phyloP scores from a whole-genome alignment of 2,329 filamentous ascomycete genomes.

The Teratosphaeria epicoccoides region DNA sequence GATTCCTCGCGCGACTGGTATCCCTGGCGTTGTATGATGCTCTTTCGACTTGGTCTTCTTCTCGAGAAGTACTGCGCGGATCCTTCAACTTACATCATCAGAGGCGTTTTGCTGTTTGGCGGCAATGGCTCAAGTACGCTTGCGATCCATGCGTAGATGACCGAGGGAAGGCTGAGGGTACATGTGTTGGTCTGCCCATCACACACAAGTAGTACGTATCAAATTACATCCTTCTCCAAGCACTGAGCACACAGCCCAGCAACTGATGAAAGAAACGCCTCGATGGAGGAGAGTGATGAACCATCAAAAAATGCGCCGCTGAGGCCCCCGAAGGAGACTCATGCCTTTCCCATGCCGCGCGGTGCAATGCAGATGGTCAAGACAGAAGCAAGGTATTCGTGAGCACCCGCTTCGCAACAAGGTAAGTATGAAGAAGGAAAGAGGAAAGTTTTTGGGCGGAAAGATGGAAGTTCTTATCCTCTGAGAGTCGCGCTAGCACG shows the following conservation, averaged over 20 bases:
- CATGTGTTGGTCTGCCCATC: too few species aligned
- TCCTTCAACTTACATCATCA: too few species aligned
- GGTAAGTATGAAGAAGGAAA: constrained; percentile 2
- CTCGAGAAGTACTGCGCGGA: too few species aligned
- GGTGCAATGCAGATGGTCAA: constrained; percentile 8
- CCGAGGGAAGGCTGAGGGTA: too few species aligned
- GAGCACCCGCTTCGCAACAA: constrained; percentile 5
- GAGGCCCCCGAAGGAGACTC: constrained; percentile 7
- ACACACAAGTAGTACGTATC: too few species aligned
- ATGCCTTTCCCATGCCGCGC: constrained; percentile 8
- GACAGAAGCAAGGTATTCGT: constrained; percentile 6
- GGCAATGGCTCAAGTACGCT: too few species aligned
- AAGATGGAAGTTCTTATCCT: background rate
- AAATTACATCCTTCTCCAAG: constrained; percentile 2
- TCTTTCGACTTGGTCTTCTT: too few species aligned
- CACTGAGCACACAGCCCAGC: background rate
- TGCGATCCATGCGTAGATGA: too few species aligned
- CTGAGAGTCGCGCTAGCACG: background rate
- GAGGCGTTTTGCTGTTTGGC: too few species aligned
- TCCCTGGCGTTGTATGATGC: too few species aligned
- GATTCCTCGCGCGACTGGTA: too few species aligned
- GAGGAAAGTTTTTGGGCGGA: background rate
- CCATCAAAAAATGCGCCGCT: constrained; percentile 6
- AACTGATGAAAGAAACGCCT: constrained; percentile 2
- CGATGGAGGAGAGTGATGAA: background rate